Conservation (phyloP, 2,329 filamentous ascomycete genomes). For the Verticillium alfalfae region DNA sequence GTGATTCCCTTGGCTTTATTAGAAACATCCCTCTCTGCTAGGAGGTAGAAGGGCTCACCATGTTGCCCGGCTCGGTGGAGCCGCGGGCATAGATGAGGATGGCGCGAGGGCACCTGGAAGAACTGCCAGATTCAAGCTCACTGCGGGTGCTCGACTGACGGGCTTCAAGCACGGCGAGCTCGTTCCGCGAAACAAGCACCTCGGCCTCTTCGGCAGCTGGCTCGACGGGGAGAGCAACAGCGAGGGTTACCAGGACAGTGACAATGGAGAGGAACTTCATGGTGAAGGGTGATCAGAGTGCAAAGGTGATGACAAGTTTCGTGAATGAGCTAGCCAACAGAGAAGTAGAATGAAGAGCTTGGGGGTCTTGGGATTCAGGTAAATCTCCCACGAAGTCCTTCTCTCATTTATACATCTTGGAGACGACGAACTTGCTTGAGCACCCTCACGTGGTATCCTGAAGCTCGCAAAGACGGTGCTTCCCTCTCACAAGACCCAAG, state of each 20-base stretch:
- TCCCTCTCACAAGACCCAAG: not conserved
- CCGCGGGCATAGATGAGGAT: slow-evolving; percentile 35
- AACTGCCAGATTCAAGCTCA: slow-evolving; percentile 21
- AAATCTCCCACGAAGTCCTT: not conserved
- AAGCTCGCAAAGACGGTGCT: not conserved
- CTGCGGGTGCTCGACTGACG: slow-evolving; percentile 16
- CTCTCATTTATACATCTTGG: not conserved
- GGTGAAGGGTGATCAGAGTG: not conserved
- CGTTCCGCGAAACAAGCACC: slow-evolving; percentile 1
- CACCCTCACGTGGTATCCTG: not conserved
- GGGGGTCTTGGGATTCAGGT: not conserved
- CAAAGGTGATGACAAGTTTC: not conserved
- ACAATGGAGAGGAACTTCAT: slow-evolving; percentile 16
- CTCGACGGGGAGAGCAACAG: slow-evolving; percentile 9
- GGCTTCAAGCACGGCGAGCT: not conserved
- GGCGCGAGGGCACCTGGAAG: slow-evolving; percentile 23
- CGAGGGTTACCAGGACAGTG: slow-evolving; percentile 8
- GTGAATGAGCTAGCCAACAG: not conserved
- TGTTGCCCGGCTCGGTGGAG: slow-evolving; percentile 30
- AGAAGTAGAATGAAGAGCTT: not conserved
- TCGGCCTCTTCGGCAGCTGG: slow-evolving; percentile 1
- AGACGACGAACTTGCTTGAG: not conserved
- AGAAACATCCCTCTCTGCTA: not conserved
- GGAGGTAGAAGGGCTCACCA: slow-evolving; percentile 16
- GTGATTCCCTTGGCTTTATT: slow-evolving; percentile 15